phyloP scores from a whole-genome alignment of 148 eudicot species.

The Camellia japonica region DNA sequence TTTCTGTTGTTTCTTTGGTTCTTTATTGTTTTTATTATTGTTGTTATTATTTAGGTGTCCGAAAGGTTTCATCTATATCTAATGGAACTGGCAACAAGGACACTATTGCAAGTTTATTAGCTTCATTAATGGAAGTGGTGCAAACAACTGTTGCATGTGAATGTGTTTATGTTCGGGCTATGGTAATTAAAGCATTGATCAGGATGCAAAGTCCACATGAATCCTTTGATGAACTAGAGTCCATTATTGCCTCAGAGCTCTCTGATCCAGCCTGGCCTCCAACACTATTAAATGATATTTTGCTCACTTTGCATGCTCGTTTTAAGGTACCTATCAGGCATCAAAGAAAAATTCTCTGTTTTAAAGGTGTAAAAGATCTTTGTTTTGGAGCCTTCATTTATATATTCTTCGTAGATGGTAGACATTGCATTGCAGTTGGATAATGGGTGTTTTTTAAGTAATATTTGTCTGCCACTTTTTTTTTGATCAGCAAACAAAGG shows the following conservation, averaged over 20 bases:
- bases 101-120: constrained; percentile 84
- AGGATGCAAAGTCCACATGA: constrained; percentile 99
- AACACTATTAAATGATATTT: constrained; percentile 81
- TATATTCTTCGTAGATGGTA: not conserved
- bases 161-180: constrained; percentile 96
- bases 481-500: too few species aligned
- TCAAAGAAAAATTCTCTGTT: not conserved
- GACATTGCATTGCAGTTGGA: not conserved
- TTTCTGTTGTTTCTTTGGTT: not conserved
- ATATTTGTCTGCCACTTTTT: not conserved
- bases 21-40: not conserved
- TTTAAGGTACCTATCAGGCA: constrained; percentile 61
- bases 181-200: constrained; percentile 93
- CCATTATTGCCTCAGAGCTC: constrained; percentile 95
- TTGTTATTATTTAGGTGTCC: constrained; percentile 36
- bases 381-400: constrained; percentile 2
- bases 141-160: constrained; percentile 98
- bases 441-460: not conserved
- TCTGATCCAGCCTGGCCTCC: constrained; percentile 99
- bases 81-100: constrained; percentile 76
- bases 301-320: constrained; percentile 98
- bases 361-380: not conserved
- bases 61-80: constrained; percentile 57
- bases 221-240: constrained; percentile 87
- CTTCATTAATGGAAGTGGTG: constrained; percentile 98